Evolutionary conservation across 768 basidiomycete species (phyloP).

Genomic region (Boletus subparvulus): DNA sequence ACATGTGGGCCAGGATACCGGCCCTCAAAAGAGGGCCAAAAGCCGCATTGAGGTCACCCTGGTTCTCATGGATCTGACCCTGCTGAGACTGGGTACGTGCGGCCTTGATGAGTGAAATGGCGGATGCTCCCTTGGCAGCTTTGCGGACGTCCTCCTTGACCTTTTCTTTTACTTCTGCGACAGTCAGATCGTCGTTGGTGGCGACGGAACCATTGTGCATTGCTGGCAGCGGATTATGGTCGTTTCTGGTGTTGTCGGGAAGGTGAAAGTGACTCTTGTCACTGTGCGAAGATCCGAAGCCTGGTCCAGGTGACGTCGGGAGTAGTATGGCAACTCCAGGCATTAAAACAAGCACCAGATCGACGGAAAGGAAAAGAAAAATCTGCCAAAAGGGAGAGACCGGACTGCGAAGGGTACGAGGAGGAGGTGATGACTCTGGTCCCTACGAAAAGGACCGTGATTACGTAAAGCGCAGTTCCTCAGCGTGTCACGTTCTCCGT

Average conservation of each 20-base stretch:
- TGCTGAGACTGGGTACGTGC: slow-evolving; percentile 57
- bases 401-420: slow-evolving; percentile 14
- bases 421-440: slow-evolving; percentile 1
- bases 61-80: slow-evolving; percentile 53
- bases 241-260: slow-evolving; percentile 16
- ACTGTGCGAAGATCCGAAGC: slow-evolving; percentile 33
- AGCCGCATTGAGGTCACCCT: slow-evolving; percentile 62
- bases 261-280: slow-evolving; percentile 13
- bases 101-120: slow-evolving; percentile 57
- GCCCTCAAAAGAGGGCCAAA: slow-evolving; percentile 61
- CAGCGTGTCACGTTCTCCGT: slow-evolving; percentile 7
- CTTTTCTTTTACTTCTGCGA: slow-evolving; percentile 48
- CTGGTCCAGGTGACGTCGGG: slow-evolving; percentile 35
- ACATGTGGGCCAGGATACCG: slow-evolving; percentile 55
- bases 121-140: slow-evolving; percentile 57
- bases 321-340: slow-evolving; percentile 43
- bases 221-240: slow-evolving; percentile 20
- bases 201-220: slow-evolving; percentile 41
- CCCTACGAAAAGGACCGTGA: slow-evolving; percentile 1
- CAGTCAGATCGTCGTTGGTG: slow-evolving; percentile 32
- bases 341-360: slow-evolving; percentile 32
- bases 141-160: slow-evolving; percentile 49
- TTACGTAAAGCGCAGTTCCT: slow-evolving; percentile 32
- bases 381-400: slow-evolving; percentile 8
- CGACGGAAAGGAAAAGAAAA: neutral